Base-by-base conservation (phyloP, 208 protist species). In the Zelonia costaricensis region DNA sequence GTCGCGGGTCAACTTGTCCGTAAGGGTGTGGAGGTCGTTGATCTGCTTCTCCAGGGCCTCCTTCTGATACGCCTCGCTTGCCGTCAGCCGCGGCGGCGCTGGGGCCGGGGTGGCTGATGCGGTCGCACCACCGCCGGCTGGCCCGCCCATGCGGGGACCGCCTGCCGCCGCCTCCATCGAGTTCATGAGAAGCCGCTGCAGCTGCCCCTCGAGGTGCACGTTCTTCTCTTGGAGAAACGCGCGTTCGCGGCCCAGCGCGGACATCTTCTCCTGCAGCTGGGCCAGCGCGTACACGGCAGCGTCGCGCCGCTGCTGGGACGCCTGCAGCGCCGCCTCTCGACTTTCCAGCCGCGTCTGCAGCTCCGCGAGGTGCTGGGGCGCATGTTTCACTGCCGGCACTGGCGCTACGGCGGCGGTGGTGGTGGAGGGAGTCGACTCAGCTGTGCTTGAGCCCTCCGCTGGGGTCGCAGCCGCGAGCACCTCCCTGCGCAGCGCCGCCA, bases 151-250 rank as follows among this genome's bases (percentile, higher is more conserved):
- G 36, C 22, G 16, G 36, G 8, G 25, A n/a, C 10, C 13, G 25
- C 8, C 18, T 15, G 62, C 18, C 16, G 38, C 40, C 25, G 47
- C 7, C 33, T 70, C 55, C 25, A 73, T 52, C 8, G 48, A 46
- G 35, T 51, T 56, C 28, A 58, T 70, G 10, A 90, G 46, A 23
- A 92, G 43, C 3, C 86, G 79, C 45, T 90, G 80, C 30, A 93
- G 59, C 62, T 93, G 86, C 0, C 86, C 86, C 48, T 93, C 82
- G 1, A 93, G 60, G 30, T 86, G 76, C 9, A 51, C 61, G 42
- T 60, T 84, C 35, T 66, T 77, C 63, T 86, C 79, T 44, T 84
- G 28, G 35, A 90, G 60, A 20, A 89, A 76, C 5, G 61, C 57
- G 7, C 59, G 46, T 30, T 80, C 60, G 28, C 75, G 75, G n/a